Conservation (phyloP, 352 stramenopile species). For the Stramenopiles sp. region DNA sequence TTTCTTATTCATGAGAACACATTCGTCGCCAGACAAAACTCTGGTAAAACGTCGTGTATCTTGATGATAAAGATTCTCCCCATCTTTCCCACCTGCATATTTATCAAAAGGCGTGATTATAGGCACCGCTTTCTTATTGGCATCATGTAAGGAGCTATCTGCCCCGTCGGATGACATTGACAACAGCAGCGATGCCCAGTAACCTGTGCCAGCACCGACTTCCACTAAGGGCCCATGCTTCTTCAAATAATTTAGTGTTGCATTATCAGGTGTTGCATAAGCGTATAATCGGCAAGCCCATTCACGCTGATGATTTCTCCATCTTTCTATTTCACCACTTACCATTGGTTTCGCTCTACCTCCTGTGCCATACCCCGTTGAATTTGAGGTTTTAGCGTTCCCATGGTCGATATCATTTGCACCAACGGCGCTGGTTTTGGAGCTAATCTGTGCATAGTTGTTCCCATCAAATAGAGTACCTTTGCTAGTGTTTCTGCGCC, state of each 20-base stretch:
- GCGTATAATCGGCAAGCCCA: not conserved
- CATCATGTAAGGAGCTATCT: too few species aligned
- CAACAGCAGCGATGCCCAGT: not conserved
- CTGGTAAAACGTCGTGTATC: not conserved
- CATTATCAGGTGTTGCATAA: not conserved
- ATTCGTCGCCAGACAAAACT: not conserved
- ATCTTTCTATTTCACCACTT: not conserved
- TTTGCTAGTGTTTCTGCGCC: too few species aligned
- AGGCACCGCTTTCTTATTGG: not conserved
- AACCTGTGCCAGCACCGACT: not conserved
- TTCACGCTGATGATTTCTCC: not conserved
- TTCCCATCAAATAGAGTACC: too few species aligned
- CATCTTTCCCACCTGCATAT: not conserved
- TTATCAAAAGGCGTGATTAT: not conserved
- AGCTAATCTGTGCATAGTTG: too few species aligned
- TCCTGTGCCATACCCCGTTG: not conserved
- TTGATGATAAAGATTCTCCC: not conserved
- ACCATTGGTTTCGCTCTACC: not conserved
- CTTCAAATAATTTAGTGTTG: not conserved
- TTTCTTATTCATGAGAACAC: not conserved
- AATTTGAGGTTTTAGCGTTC: too few species aligned
- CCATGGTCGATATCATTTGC: too few species aligned
- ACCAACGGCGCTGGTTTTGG: too few species aligned
- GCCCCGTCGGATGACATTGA: too few species aligned
- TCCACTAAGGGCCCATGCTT: not conserved